A percentile compares a stretch with the other conserved stretches of the same genome.
Conservation (phyloP, 169 alveolate species). For the Cryptosporidium canis region DNA sequence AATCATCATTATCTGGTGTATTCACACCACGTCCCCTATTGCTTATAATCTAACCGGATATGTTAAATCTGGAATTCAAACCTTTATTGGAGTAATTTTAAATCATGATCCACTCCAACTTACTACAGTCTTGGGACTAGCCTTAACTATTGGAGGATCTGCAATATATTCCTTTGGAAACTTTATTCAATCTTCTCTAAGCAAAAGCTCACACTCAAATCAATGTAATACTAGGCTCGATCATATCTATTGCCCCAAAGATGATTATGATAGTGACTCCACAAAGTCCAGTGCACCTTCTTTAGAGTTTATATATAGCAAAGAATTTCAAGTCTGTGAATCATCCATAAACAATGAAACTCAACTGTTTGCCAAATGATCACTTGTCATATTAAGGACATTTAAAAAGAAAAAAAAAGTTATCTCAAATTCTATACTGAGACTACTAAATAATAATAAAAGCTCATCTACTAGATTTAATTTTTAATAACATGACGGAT, state of each 20-base stretch:
- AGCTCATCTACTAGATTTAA: no score
- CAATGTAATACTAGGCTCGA: background rate
- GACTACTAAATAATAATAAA: no score
- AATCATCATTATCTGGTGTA: constrained; percentile 29
- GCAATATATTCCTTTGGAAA: constrained; percentile 44
- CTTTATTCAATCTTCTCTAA: background rate
- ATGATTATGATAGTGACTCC: background rate
- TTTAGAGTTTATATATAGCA: background rate
- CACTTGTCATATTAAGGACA: no score
- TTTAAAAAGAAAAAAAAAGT: no score
- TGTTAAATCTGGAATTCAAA: constrained; percentile 39
- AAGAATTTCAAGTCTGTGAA: background rate
- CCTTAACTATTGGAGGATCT: constrained; percentile 51
- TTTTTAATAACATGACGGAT: no score
- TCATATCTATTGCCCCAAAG: background rate
- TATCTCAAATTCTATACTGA: no score
- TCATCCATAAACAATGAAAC: background rate
- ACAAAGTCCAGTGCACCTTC: background rate
- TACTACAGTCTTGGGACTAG: constrained; percentile 32
- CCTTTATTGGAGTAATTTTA: constrained; percentile 25
- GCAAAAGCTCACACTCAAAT: background rate
- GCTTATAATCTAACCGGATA: constrained; percentile 66
- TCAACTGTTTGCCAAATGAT: no score
- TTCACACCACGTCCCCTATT: constrained; percentile 51
- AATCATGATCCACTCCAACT: constrained; percentile 9